Base-by-base conservation (phyloP, 2,329 filamentous ascomycete species). In the Acrocalymma vagum region DNA sequence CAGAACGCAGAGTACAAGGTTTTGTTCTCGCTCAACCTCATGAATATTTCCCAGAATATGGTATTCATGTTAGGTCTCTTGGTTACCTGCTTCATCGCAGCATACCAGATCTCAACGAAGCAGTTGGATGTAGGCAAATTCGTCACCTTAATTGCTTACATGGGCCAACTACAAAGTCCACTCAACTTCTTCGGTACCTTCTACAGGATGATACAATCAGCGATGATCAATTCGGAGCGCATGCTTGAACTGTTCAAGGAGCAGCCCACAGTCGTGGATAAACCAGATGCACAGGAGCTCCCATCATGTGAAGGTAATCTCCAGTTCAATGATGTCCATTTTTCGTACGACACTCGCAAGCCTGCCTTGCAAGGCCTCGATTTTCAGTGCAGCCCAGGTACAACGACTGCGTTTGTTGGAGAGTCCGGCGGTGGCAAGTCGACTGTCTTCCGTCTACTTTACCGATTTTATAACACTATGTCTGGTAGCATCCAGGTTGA, bases 401-500 rank as follows among this genome's bases (percentile, higher is more conserved):
- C 91, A 1, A 97, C 92, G 0, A 99, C 93, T 5, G 94, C 94
- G 1, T 86, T 99, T 51, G 94, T 99, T 13, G 94, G 94, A 51
- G 93, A 97, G 69, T 97, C 93, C 21, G 94, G 94, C 29, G 94
- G 94, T 44, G 94, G 94, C 53, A 99, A 99, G 71, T 97, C 93
- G 3, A 99, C 94, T 0, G 82, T 99, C 17, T 96, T 99, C 77
- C 87, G 94, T 34, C 81, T 97, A 32, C 85, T 99, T 67, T 97
- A 96, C 78, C 88, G 94, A 13, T 99, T 96, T 72, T 99, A 97
- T 76, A 95, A 96, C 64, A 83, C 86, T 38, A 79, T 85, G 36
- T 81, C 84, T 35, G 94, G 94, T 23, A 84, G 78, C 60, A 95
- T 97, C 42, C 82, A 87, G 62, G 78, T 99, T 38, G 94, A 97